A percentile compares a stretch with the other conserved stretches of the same genome.
These are phyloP conservation scores for Saccharomycopsis hybrid DNA, from an alignment of 1,139 yeast genomes.

Conservation along the genomic window DNA sequence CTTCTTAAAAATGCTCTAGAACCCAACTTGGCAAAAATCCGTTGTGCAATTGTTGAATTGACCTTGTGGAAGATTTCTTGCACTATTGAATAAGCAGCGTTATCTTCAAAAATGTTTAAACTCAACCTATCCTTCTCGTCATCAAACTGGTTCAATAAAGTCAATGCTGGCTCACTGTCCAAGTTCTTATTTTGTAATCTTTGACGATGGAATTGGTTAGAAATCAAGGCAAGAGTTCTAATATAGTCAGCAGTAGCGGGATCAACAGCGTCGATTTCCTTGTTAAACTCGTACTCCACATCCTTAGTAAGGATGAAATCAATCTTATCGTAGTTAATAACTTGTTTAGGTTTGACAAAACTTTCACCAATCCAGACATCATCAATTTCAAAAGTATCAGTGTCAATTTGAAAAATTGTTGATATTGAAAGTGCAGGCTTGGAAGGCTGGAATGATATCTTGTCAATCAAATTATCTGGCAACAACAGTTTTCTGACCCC, in stretches of 20 bases:
- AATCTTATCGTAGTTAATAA: conserved; percentile 43
- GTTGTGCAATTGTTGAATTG: conserved; percentile 81
- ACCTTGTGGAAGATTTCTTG: conserved; percentile 77
- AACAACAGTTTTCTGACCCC: conserved; percentile 57
- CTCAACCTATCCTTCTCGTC: conserved; percentile 73
- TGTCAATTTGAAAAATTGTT: conserved; percentile 75
- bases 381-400: conserved; percentile 64
- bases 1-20: conserved; percentile 80
- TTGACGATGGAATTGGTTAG: conserved; percentile 68
- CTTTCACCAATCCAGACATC: conserved; percentile 78
- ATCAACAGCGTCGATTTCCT: conserved; percentile 30
- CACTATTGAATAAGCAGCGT: conserved; percentile 51
- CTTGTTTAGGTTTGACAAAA: conserved; percentile 53
- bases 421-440: conserved; percentile 66
- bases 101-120: conserved; percentile 66
- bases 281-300: conserved; percentile 19
- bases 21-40: conserved; percentile 68
- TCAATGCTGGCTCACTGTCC: conserved; percentile 49
- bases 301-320: conserved; percentile 38
- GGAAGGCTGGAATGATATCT: conserved; percentile 57
- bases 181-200: conserved; percentile 50
- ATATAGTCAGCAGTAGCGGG: conserved; percentile 64
- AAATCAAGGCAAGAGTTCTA: conserved; percentile 56
- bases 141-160: conserved; percentile 74
- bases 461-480: conserved; percentile 57